Evolutionary conservation across 345 rosid genomes (phyloP), one percentile per base, ranked within the genome.

Genomic region (Citrus maxima): DNA sequence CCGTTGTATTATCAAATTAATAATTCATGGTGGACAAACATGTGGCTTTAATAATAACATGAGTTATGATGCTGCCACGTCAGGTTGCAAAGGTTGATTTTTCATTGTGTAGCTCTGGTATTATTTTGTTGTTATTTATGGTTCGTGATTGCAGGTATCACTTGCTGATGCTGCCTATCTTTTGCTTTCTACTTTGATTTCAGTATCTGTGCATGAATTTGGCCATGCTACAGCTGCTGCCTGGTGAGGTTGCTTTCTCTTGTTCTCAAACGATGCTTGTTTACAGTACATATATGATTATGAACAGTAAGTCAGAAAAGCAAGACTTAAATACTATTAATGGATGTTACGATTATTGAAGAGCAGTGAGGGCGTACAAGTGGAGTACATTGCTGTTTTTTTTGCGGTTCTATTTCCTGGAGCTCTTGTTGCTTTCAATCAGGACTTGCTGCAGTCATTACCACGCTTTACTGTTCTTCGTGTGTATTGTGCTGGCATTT

Each of bases 221-320:
- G 99, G 99, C 22, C 99, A 96, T 74, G 97, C 98, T 66, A 64
- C 92, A 60, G 91, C 97, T 72, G 98, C 98, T 80, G 93, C 98
- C 10, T 54, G 58, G 58, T 54, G 58, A 92, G 96, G 98, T 92
- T 60, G 42, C 83, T 75, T 86, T 37, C 40, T 74, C 66, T 28
- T 73, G 18, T 65, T 4, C 49, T 65, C 27, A 16, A 74, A 25
- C 65, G 30, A 51, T 35, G 19, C 58, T 54, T 70, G 9, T 37
- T 78, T 35, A 32, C 24, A 19, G 58, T 30, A 19, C 38, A 25
- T 49, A 54, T 24, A 51, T 70, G 59, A 49, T 62, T 78, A 32
- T 40, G 6, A 38, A 56, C 16, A 27, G 2, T 18, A 61, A 38
- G 10, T 38, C 12, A 38, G 42, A 2, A 38, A 38, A 65, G 34